These are phyloP conservation scores for Morella rubra DNA, from an alignment of 306 rosid species.

Conservation along the genomic window DNA sequence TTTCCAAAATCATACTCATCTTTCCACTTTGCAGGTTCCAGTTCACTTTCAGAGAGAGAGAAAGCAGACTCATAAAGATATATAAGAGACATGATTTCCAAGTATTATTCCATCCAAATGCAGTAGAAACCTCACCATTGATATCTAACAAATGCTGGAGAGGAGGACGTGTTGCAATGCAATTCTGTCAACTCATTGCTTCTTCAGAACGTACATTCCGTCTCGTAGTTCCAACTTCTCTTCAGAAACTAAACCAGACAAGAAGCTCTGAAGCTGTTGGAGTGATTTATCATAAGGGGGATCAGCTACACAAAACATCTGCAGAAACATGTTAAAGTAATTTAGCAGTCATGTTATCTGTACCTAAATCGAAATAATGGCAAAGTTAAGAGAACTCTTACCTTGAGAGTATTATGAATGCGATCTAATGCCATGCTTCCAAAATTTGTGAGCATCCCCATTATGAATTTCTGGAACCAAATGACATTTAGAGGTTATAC, in stretches of 20 bases:
- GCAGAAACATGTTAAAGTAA: constrained; percentile 20
- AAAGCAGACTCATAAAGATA: background rate
- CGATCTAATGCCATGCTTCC: constrained; percentile 91
- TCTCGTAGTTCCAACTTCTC: constrained; percentile 84
- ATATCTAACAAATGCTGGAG: constrained; percentile 6
- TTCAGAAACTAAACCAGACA: constrained; percentile 80
- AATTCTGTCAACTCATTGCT: constrained; percentile 33
- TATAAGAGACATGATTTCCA: background rate
- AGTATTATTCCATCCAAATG: background rate
- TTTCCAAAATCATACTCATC: background rate
- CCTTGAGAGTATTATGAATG: constrained; percentile 96
- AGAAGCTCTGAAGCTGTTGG: constrained; percentile 85
- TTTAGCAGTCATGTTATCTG: constrained; percentile 4
- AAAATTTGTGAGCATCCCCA: constrained; percentile 97
- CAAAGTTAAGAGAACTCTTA: constrained; percentile 32
- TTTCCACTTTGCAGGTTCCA: background rate
- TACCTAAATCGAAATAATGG: constrained; percentile 1
- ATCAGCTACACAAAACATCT: constrained; percentile 95
- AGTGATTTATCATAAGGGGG: constrained; percentile 89
- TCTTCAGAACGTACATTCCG: constrained; percentile 76
- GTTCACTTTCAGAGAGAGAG: background rate
- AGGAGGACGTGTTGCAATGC: constrained; percentile 21
- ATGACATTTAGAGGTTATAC: constrained; percentile 13
- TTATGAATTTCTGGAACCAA: constrained; percentile 73
- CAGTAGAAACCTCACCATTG: constrained; percentile 29